Evolutionary conservation across 768 basidiomycete species (phyloP).

Genomic region (Leucocoprinus birnbaumii): DNA sequence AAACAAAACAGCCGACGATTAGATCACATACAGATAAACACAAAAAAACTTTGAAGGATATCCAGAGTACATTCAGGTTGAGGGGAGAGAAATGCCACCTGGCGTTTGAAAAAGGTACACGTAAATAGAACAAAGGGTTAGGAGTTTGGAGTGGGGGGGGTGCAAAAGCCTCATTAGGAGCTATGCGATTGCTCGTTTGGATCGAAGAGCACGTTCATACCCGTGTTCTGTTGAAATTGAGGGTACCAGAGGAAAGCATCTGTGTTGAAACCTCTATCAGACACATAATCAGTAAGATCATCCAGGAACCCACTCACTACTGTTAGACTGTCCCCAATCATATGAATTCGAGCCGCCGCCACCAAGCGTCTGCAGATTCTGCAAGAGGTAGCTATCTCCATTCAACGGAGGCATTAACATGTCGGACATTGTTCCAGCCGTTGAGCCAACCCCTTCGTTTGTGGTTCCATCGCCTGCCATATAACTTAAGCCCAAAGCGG

Average conservation of each 20-base stretch:
- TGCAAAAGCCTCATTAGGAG: neutral
- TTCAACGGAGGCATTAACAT: conserved; percentile 54
- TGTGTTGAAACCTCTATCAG: conserved; percentile 4
- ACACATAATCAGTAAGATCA: neutral
- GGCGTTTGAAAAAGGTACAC: too few relatives aligned
- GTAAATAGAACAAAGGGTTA: neutral
- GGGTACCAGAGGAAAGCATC: conserved; percentile 37
- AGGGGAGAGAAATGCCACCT: too few relatives aligned
- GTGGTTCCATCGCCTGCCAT: conserved; percentile 18
- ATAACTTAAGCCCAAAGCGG: conserved; percentile 19
- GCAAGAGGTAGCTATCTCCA: conserved; percentile 58
- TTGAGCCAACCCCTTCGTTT: neutral
- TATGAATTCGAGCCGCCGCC: conserved; percentile 58
- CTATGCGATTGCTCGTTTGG: neutral
- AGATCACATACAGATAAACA: neutral
- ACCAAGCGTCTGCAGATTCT: conserved; percentile 53
- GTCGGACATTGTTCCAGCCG: conserved; percentile 22
- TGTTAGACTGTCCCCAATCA: conserved; percentile 27
- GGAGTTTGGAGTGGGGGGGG: neutral
- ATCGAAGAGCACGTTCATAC: conserved; percentile 21
- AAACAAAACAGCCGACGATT: neutral
- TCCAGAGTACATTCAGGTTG: too few relatives aligned
- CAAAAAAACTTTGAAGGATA: neutral
- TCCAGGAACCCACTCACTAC: neutral
- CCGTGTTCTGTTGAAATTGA: conserved; percentile 37